These are phyloP conservation scores for Beauveria sp. DNA, from an alignment of 2,329 filamentous ascomycete genomes.

Conservation along the genomic window DNA sequence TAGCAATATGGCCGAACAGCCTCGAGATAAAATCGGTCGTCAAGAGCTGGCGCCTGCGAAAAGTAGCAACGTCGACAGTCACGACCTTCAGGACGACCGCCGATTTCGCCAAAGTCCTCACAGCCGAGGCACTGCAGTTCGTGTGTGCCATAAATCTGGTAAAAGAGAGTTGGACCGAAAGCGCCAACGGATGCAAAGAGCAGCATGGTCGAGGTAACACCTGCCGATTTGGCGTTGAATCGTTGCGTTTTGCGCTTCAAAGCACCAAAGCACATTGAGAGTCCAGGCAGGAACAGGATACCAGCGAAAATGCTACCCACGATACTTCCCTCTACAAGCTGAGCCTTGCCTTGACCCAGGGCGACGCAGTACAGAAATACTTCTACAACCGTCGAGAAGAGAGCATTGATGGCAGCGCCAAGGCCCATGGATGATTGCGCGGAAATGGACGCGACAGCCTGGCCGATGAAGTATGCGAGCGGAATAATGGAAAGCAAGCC, in stretches of 20 bases:
- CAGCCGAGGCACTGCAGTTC: conserved; percentile 78
- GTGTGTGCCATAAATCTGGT: conserved; percentile 97
- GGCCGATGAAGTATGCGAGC: conserved; percentile 95
- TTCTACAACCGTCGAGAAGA: conserved; percentile 96
- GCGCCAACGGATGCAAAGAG: conserved; percentile 92
- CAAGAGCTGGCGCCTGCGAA: conserved; percentile 73
- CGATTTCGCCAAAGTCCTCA: conserved; percentile 35
- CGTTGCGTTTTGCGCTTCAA: conserved; percentile 97
- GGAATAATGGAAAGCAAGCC: conserved; percentile 90
- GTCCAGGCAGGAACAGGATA: conserved; percentile 84
- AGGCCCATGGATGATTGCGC: conserved; percentile 98
- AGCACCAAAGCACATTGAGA: conserved; percentile 98
- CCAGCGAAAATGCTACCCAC: conserved; percentile 97
- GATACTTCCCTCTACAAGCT: conserved; percentile 91
- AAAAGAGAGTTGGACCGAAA: conserved; percentile 93
- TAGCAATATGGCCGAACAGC: conserved; percentile 93
- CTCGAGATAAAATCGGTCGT: conserved; percentile 82
- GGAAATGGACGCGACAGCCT: conserved; percentile 96
- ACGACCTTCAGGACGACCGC: conserved; percentile 35
- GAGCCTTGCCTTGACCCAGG: conserved; percentile 82
- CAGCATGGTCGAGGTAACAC: conserved; percentile 96
- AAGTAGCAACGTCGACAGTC: conserved; percentile 95
- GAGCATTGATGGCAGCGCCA: conserved; percentile 93
- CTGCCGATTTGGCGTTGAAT: conserved; percentile 93
- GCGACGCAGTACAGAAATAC: conserved; percentile 97